Conservation (phyloP, 352 stramenopile species). For the Phytophthora idaei region DNA sequence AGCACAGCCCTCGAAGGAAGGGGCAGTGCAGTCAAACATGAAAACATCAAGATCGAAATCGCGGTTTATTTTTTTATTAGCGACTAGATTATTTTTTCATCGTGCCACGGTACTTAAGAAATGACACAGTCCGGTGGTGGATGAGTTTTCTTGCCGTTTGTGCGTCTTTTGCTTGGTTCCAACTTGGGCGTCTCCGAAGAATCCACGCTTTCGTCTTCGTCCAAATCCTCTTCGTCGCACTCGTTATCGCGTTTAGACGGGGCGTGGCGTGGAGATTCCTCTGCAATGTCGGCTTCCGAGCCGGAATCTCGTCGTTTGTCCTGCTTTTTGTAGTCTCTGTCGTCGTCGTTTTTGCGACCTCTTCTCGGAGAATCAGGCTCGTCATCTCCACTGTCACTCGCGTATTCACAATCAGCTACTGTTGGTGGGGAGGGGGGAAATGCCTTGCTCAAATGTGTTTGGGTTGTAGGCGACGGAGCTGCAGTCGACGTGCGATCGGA, state of each 20-base stretch:
- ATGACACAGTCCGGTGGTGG: slow-evolving; percentile 43
- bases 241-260: slow-evolving; percentile 13
- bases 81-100: too few relatives aligned
- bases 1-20: slow-evolving; percentile 29
- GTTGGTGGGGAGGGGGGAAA: slow-evolving; percentile 23
- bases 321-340: slow-evolving; percentile 6
- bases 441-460: slow-evolving; percentile 4
- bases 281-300: slow-evolving; percentile 1
- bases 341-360: slow-evolving; percentile 21
- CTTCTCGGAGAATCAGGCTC: slow-evolving; percentile 17
- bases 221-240: slow-evolving; percentile 16
- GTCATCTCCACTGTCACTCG: slow-evolving; percentile 29
- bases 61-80: slow-evolving; percentile 4
- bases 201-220: slow-evolving; percentile 16
- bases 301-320: slow-evolving; percentile 8
- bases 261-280: slow-evolving; percentile 17
- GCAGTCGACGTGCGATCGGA: slow-evolving; percentile 35
- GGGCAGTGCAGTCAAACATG: slow-evolving; percentile 24
- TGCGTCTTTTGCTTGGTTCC: slow-evolving; percentile 58
- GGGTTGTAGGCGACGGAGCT: slow-evolving; percentile 24
- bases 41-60: slow-evolving; percentile 25
- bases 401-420: slow-evolving; percentile 32
- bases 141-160: slow-evolving; percentile 70
- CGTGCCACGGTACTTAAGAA: slow-evolving; percentile 19
- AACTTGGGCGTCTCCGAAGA: slow-evolving; percentile 16